Conservation (phyloP, 257 asterid genomes). For the Handroanthus guayacan region DNA sequence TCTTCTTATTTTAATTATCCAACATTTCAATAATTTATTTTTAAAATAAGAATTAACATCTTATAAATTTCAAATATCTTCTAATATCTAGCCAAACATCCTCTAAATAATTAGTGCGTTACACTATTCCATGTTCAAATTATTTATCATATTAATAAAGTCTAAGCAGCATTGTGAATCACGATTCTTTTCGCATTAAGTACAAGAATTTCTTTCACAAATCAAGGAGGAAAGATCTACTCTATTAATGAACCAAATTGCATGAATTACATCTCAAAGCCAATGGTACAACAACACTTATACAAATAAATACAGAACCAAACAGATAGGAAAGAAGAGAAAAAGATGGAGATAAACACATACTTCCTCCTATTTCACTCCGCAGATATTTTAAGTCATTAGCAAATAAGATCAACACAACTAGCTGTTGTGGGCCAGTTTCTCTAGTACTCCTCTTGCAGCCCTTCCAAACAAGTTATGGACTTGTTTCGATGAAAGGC, state of each 20-base stretch:
- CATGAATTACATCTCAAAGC: neutral
- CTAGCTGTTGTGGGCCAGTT: constrained; percentile 40
- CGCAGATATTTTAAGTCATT: neutral
- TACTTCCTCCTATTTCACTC: neutral
- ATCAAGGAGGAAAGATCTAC: neutral
- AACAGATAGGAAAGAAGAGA: no score
- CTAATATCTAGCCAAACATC: no score
- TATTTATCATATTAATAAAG: no score
- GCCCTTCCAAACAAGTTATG: constrained; percentile 82
- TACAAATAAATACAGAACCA: neutral
- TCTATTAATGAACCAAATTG: neutral
- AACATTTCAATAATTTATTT: no score
- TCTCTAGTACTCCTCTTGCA: constrained; percentile 65
- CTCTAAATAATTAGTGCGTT: no score
- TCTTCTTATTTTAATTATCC: no score
- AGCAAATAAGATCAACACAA: constrained; percentile 3
- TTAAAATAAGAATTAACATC: no score
- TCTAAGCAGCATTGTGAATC: no score
- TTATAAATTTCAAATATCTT: no score
- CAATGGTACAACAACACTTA: neutral
- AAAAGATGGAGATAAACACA: neutral
- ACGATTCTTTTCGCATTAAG: no score
- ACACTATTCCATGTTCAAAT: no score
- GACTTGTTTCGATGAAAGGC: constrained; percentile 88
- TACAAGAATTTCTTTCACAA: no score